Percentiles rank a stretch among this genome's conserved stretches.
These are phyloP conservation scores for Ustilago esculenta DNA, from an alignment of 1,284 basidiomycete species.

Conservation along the genomic window DNA sequence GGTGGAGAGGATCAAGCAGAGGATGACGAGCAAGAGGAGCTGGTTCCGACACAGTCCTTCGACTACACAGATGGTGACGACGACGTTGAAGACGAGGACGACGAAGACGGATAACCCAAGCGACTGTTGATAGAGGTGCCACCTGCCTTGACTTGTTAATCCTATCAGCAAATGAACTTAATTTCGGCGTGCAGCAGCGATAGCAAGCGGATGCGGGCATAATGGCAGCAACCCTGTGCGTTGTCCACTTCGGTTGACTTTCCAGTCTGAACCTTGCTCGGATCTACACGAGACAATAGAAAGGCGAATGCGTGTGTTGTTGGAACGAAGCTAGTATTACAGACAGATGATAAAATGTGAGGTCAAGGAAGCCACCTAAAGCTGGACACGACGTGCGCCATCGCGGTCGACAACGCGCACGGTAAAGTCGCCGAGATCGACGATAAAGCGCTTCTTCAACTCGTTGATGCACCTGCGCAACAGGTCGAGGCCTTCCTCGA, in stretches of 20 bases:
- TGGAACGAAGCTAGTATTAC: conserved; percentile 7
- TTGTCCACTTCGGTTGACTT: no score
- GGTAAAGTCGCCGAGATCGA: conserved; percentile 83
- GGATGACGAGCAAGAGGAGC: conserved; percentile 5
- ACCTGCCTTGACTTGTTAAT: no score
- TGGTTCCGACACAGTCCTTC: not conserved
- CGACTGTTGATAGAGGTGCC: no score
- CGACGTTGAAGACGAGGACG: not conserved
- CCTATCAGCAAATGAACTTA: no score
- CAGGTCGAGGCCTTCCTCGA: conserved; percentile 85
- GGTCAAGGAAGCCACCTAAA: conserved; percentile 1
- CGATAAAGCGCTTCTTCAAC: conserved; percentile 78
- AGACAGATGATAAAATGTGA: not conserved
- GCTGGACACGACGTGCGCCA: conserved; percentile 77
- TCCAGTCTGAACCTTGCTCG: no score
- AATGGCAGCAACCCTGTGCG: no score
- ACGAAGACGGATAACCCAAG: not conserved
- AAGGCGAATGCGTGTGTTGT: not conserved
- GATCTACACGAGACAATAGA: no score
- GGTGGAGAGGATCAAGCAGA: conserved; percentile 13
- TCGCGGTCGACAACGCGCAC: conserved; percentile 91
- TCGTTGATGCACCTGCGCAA: conserved; percentile 88
- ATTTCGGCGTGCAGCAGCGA: no score
- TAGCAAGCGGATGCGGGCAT: no score
- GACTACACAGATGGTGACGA: conserved; percentile 10